Conservation (phyloP, 2,329 filamentous ascomycete genomes). For the Pleoardoris graminearum region DNA sequence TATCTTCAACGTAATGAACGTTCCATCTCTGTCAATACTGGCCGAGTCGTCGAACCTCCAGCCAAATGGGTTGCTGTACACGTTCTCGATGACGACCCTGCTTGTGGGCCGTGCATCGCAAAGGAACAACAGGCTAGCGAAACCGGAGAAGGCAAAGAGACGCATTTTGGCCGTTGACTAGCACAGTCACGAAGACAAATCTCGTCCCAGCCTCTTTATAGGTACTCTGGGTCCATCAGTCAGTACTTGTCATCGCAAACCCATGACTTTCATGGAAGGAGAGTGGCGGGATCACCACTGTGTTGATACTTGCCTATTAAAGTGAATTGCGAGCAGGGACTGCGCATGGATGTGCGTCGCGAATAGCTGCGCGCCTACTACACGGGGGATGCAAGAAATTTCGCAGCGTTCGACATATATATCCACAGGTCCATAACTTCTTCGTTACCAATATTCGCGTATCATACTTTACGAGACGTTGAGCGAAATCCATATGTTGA, state of each 20-base stretch:
- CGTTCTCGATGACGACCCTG: constrained; percentile 20
- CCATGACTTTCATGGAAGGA: background rate
- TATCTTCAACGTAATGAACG: constrained; percentile 21
- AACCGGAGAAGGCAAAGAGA: constrained; percentile 2
- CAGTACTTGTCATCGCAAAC: background rate
- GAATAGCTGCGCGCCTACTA: too few relatives aligned
- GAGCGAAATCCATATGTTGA: too few relatives aligned
- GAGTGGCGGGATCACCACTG: background rate
- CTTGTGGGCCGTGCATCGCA: constrained; percentile 19
- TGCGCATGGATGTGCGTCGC: background rate
- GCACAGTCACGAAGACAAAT: background rate
- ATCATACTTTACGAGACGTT: too few relatives aligned
- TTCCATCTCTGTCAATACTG: constrained; percentile 19
- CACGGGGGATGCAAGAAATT: too few relatives aligned
- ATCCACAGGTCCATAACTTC: too few relatives aligned
- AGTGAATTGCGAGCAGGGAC: constrained; percentile 4
- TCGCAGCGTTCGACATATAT: too few relatives aligned
- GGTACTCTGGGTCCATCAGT: background rate
- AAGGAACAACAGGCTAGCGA: constrained; percentile 7
- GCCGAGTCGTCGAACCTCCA: constrained; percentile 19
- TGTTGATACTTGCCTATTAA: constrained; percentile 12
- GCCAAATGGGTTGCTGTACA: constrained; percentile 16
- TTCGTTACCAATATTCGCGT: too few relatives aligned
- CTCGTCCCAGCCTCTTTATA: background rate
- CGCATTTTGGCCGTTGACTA: constrained; percentile 9